Evolutionary conservation across 2,329 filamentous ascomycete genomes (phyloP), one percentile per base, ranked within the genome.

Genomic region (Arthrobotrys megalospora): DNA sequence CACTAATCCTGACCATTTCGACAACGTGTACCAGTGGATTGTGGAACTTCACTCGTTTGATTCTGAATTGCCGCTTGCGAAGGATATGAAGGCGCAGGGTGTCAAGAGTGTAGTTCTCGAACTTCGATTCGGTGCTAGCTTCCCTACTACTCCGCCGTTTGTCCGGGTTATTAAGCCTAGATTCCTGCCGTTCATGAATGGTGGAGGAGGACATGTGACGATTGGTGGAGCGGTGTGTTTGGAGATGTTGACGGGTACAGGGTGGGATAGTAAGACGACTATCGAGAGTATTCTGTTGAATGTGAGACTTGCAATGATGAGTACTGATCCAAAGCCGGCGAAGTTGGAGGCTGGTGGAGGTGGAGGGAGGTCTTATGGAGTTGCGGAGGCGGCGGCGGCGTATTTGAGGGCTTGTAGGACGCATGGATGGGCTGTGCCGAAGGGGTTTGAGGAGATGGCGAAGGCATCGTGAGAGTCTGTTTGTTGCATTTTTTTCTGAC

Each of bases 21-120:
- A 86, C 21, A 96, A 94, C 82, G 87, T 94, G 79, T 97, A 96
- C 82, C 93, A 96, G 82, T 97, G 94, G 94, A 93, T 97, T 75
- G 90, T 96, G 5, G 92, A 97, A 83, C 86, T 97, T 0, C 94
- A 97, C 83, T 93, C 91, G 50, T 97, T 97, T 82, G 91, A 93
- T 24, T 80, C 85, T 0, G 83, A 85, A 0, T 86, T 96, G 0
- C 92, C 92, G 0, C 86, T 97, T 0, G 90, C 92, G 0, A 83
- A 88, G 66, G 94, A 97, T 82, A 93, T 97, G 89, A 89, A 90
- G 83, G 81, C 83, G 1, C 86, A 85, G 0, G 87, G 86, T 0
- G 81, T 91, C 71, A 88, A 86, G 21, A 94, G 92, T 82, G 86
- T 97, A 45, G 90, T 97, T 0, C 84, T 96, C 10, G 94, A 97